Evolutionary conservation across 2,329 filamentous ascomycete species (phyloP), one percentile per base, ranked within the genome.

Genomic region (Phyllosticta capitalensis): DNA sequence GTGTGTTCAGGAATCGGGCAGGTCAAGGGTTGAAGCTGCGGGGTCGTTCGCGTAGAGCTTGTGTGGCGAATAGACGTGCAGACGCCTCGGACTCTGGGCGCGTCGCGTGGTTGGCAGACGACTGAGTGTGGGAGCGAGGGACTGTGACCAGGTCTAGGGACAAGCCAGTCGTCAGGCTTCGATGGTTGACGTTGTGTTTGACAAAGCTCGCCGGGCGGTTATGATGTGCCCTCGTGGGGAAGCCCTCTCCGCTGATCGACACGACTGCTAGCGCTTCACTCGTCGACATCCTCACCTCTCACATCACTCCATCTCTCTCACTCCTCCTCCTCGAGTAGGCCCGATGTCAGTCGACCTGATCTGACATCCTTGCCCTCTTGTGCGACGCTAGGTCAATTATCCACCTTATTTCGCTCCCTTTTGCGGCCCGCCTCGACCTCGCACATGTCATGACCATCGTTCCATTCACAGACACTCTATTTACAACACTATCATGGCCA

Each of bases 401-500:
- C 21, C 38, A 45, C 38, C 38, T 45, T 45, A 45, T 45, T 45
- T 45, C 38, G 38, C 38, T 6, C 38, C n/a, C 38, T 4, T n/a
- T 19, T 17, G 38, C 38, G 38, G 38, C 38, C 22, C 56, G 19
- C 52, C 52, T 20, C 12, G 33, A 17, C 55, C 24, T 50, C 54
- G 28, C 54, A 56, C 17, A 52, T 45, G 28, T 22, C 19, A n/a
- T 52, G 20, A 52, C 50, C 50, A n/a, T 52, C 20, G 19, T 21
- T 52, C 20, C 38, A 4, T n/a, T 26, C 52, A 3, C 26, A 49
- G 19, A 55, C 28, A 20, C 54, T 51, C 63, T 66, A 20, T 26
- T 45, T 63, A 76, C 60, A 77, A 59, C 58, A 67, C 64, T 22
- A 76, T 60, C 74, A 77, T 76, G 14, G 70, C 74, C 61, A 71